A percentile compares a stretch with the other conserved stretches of the same genome.
Conservation (phyloP, 805 yeast species). For the Pichia cabralensis region DNA sequence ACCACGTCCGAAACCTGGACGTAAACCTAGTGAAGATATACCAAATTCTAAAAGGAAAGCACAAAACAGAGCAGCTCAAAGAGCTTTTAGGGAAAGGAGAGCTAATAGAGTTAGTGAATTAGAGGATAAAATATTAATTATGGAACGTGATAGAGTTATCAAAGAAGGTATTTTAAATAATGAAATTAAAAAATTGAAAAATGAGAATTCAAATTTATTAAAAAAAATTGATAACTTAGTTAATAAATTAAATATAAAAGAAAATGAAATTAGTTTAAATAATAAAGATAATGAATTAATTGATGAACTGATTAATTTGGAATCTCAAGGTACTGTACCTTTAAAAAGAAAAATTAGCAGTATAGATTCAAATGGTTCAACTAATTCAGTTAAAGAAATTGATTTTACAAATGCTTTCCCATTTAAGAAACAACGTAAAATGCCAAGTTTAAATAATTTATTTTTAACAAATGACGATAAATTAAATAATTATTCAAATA, state of each 20-base stretch:
- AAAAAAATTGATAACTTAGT: constrained; percentile 23
- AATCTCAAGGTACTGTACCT: constrained; percentile 62
- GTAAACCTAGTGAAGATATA: constrained; percentile 44
- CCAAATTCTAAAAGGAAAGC: constrained; percentile 84
- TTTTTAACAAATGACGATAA: background rate
- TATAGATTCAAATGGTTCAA: background rate
- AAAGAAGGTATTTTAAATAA: constrained; percentile 46
- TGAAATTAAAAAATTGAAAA: constrained; percentile 38
- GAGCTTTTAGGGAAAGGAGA: constrained; percentile 82
- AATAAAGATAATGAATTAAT: background rate
- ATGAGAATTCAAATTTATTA: constrained; percentile 34
- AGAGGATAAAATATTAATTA: constrained; percentile 55
- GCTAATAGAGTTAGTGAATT: constrained; percentile 75
- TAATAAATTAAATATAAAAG: constrained; percentile 22
- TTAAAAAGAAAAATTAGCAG: constrained; percentile 25
- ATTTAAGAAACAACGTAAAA: constrained; percentile 19
- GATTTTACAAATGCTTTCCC: constrained; percentile 46
- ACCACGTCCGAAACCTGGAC: constrained; percentile 52
- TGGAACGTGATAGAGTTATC: constrained; percentile 55
- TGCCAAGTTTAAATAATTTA: constrained; percentile 9
- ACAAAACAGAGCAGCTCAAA: constrained; percentile 88
- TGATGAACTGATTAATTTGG: constrained; percentile 23
- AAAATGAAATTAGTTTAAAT: background rate
- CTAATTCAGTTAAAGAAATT: constrained; percentile 26
- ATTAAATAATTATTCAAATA: background rate